Evolutionary conservation across 805 yeast genomes (phyloP).

Genomic region (Dipodascopsis uninucleata): DNA sequence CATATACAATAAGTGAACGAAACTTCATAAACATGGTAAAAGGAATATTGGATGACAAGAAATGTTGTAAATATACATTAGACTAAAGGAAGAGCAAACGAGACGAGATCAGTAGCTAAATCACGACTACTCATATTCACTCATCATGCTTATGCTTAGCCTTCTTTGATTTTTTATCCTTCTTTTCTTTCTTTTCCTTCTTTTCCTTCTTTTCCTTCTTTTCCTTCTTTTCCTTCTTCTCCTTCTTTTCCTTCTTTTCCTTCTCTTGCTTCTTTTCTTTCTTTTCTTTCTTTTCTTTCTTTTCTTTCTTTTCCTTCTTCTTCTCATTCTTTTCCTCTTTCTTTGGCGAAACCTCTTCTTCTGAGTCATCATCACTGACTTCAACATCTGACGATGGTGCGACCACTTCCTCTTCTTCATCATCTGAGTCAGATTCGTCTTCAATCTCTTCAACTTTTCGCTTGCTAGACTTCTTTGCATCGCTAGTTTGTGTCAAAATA

Average conservation of each 20-base stretch:
- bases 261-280: slow-evolving; percentile 34
- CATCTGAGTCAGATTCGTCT: slow-evolving; percentile 48
- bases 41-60: not conserved
- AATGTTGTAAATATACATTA: not conserved
- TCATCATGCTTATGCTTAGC: slow-evolving; percentile 8
- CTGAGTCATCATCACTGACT: slow-evolving; percentile 1
- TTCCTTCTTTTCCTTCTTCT: slow-evolving; percentile 33
- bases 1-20: not conserved
- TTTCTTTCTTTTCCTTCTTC: slow-evolving; percentile 34
- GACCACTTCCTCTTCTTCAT: slow-evolving; percentile 31
- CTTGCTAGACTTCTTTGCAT: slow-evolving; percentile 30
- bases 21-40: not conserved
- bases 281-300: slow-evolving; percentile 29
- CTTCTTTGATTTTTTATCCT: slow-evolving; percentile 29
- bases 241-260: slow-evolving; percentile 36
- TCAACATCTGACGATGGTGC: no score
- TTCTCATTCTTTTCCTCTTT: slow-evolving; percentile 45
- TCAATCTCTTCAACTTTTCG: slow-evolving; percentile 29
- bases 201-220: slow-evolving; percentile 26
- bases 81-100: no score
- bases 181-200: slow-evolving; percentile 32
- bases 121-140: slow-evolving; percentile 2
- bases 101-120: no score
- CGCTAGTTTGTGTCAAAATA: slow-evolving; percentile 67
- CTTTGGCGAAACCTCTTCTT: slow-evolving; percentile 62